These are phyloP conservation scores for Paramecium octaurelia DNA, from an alignment of 73 alveolate genomes.

Conservation along the genomic window DNA sequence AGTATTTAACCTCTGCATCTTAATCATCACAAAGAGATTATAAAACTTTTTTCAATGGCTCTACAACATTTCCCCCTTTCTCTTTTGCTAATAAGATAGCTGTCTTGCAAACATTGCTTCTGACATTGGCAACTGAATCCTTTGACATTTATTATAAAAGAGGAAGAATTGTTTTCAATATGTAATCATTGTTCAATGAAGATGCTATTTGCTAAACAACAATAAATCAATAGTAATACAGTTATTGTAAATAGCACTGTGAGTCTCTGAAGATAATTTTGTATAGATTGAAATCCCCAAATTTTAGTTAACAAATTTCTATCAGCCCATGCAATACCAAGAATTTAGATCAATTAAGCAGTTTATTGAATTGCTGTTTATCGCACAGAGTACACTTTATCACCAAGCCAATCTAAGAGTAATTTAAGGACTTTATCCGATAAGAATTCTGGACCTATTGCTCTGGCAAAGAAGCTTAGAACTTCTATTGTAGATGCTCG, in stretches of 20 bases:
- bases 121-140: slow-evolving; percentile 49
- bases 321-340: slow-evolving; percentile 58
- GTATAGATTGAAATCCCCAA: neutral
- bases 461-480: slow-evolving; percentile 53
- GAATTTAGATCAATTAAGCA: neutral
- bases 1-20: slow-evolving; percentile 51
- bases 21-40: slow-evolving; percentile 46
- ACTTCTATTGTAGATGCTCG: slow-evolving; percentile 55
- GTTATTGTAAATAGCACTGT: slow-evolving; percentile 51
- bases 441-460: slow-evolving; percentile 55
- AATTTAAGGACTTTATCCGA: slow-evolving; percentile 37
- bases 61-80: neutral
- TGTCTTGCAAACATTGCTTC: slow-evolving; percentile 47
- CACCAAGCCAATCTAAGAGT: slow-evolving; percentile 54
- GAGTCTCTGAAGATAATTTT: slow-evolving; percentile 47
- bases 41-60: slow-evolving; percentile 44
- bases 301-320: slow-evolving; percentile 48
- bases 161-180: slow-evolving; percentile 47
- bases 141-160: slow-evolving; percentile 14
- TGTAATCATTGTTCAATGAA: neutral
- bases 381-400: slow-evolving; percentile 50
- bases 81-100: neutral
- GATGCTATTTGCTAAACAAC: neutral
- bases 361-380: slow-evolving; percentile 34
- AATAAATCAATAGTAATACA: neutral